A percentile compares a stretch with the other conserved stretches of the same genome.
phyloP scores from a whole-genome alignment of 1,284 basidiomycete species.

The Tylopilus sp. region DNA sequence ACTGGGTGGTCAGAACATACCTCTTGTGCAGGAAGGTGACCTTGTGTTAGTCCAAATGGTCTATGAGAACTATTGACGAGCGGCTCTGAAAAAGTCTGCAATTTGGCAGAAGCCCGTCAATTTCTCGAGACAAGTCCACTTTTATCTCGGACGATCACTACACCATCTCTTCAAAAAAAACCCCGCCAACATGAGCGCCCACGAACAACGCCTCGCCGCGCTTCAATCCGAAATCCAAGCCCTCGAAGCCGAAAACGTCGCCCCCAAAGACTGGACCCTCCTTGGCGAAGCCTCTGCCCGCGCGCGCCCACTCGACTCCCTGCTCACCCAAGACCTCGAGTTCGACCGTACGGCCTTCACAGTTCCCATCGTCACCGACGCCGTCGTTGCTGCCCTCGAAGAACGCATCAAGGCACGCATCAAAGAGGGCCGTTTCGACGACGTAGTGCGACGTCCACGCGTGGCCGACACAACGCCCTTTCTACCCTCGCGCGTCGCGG shows the following conservation, averaged over 20 bases:
- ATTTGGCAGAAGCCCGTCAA: no score
- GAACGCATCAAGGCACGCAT: slow-evolving; percentile 92
- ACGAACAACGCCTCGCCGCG: slow-evolving; percentile 59
- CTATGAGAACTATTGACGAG: no score
- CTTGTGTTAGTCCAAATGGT: no score
- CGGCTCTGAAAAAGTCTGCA: no score
- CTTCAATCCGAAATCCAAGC: slow-evolving; percentile 66
- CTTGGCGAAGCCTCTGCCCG: slow-evolving; percentile 87
- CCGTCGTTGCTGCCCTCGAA: slow-evolving; percentile 80
- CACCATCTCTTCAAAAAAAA: not conserved
- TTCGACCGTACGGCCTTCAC: slow-evolving; percentile 89
- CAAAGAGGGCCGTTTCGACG: slow-evolving; percentile 84
- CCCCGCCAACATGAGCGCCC: slow-evolving; percentile 44
- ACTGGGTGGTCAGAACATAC: no score
- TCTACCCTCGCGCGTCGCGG: slow-evolving; percentile 85
- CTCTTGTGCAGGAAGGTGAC: no score
- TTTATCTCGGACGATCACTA: not conserved
- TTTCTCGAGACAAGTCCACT: no score
- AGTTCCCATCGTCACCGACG: slow-evolving; percentile 89
- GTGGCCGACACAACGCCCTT: slow-evolving; percentile 78
- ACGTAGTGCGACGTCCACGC: slow-evolving; percentile 79
- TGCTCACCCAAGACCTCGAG: slow-evolving; percentile 93
- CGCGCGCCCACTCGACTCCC: slow-evolving; percentile 84
- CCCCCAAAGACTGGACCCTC: slow-evolving; percentile 82
- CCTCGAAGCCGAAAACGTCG: slow-evolving; percentile 70